phyloP scores from a whole-genome alignment of 129 eudicot genomes.

The Pseudognaphalium luteoalbum region DNA sequence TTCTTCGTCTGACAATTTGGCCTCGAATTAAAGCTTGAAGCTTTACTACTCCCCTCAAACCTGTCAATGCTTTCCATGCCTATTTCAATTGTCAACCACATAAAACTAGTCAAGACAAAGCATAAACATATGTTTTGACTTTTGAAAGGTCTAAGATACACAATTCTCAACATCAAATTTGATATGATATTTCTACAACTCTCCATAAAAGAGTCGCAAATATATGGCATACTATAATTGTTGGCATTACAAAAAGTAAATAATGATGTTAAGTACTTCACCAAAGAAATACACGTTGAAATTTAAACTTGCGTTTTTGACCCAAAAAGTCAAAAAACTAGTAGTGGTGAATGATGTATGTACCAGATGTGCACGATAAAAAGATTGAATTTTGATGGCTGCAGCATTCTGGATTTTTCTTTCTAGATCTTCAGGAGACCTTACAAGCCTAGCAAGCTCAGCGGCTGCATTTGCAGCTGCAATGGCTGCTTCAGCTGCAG shows the following conservation, averaged over 20 bases:
- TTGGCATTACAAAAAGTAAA: not conserved
- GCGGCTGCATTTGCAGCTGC: constrained; percentile 93
- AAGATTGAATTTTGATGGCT: constrained; percentile 67
- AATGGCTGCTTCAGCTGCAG: constrained; percentile 90
- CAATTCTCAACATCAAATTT: not conserved
- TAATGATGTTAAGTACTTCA: not conserved
- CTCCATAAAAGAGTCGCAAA: not conserved
- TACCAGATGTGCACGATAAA: constrained; percentile 76
- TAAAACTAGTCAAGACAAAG: not conserved
- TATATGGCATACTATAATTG: not conserved
- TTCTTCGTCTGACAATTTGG: constrained; percentile 48
- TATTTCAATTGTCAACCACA: constrained; percentile 30
- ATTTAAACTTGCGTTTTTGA: not conserved
- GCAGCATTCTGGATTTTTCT: constrained; percentile 39
- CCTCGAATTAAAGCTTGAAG: constrained; percentile 85
- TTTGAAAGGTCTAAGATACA: constrained; percentile 18
- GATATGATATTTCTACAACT: not conserved
- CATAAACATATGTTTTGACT: not conserved
- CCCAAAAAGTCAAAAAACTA: constrained; percentile 16
- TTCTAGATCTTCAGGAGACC: constrained; percentile 32
- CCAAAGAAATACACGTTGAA: not conserved
- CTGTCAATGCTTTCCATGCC: constrained; percentile 86
- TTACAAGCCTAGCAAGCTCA: constrained; percentile 70
- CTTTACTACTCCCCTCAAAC: constrained; percentile 73
- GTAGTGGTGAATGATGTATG: not conserved